Evolutionary conservation across 331 rosid genomes (phyloP).

Genomic region (Saraca asoca): DNA sequence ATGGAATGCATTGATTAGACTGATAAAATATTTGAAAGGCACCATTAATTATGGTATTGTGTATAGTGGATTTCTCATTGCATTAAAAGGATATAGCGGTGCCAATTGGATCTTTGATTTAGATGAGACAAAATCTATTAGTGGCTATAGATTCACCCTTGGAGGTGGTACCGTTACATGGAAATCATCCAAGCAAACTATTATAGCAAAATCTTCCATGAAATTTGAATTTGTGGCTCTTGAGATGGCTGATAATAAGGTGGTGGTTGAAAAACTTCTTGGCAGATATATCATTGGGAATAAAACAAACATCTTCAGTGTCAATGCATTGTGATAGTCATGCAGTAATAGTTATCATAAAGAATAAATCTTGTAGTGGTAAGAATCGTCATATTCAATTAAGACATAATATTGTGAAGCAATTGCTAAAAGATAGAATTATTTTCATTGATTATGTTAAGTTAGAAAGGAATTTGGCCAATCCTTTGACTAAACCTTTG

Average conservation of each 20-base stretch:
- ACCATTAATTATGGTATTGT: no score
- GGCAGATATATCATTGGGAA: not conserved
- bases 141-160: not conserved
- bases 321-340: not conserved
- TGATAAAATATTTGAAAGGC: no score
- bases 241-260: no score
- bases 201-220: not conserved
- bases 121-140: constrained; percentile 9
- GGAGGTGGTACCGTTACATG: not conserved
- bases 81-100: no score
- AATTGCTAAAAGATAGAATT: no score
- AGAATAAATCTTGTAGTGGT: not conserved
- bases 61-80: no score
- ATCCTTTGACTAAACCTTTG: not conserved
- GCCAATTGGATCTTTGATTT: no score
- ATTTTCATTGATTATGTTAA: no score
- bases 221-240: not conserved
- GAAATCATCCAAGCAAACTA: not conserved
- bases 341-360: no score
- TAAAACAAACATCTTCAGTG: not conserved
- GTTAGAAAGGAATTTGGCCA: no score
- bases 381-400: constrained; percentile 6
- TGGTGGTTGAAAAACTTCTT: constrained; percentile 8
- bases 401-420: no score
- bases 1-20: not conserved